Base-by-base conservation (phyloP, 306 rosid species). In the Fragaria iinumae region DNA sequence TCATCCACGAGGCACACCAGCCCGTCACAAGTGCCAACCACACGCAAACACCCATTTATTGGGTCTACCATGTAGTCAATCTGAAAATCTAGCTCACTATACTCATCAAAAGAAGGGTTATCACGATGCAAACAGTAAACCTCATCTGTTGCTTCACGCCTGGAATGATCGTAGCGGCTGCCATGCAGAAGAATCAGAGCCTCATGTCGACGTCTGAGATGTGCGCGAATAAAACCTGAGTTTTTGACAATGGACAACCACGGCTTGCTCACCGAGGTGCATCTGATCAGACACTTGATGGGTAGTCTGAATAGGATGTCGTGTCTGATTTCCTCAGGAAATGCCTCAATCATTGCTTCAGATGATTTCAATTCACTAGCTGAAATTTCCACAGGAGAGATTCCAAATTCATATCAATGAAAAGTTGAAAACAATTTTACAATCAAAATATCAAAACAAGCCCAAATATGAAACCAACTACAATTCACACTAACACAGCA, bases 101-200 rank as follows among this genome's bases (percentile, higher is more conserved):
- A 41, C 50, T 67, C 72, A 67, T 67, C 72, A n/a, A 67, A 67
- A 4, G 18, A 32, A 41, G 10, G 72, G 32, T 39, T 43, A 56
- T 60, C 66, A 27, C 9, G 23, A 69, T 25, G 39, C 56, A 69
- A 23, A 69, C 52, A n/a, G 53, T 43, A 67, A 20, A 41, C 18
- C 72, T 21, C 66, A 25, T 25, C 38, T 25, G 17, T 27, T 25
- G 38, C 36, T 38, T 25, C 18, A 60, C 2, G 11, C 18, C 5
- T 4, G 32, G 3, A 29, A 29, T 29, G 32, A 29, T 29, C 27
- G 66, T 4, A 25, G 38, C 32, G 14, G 34, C 5, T 2, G 44
- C n/a, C 18, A 5, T 23, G 56, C 5, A 69, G 73, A 23, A 44
- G 73, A 48, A 69, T 18, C 36, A 11, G 56, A 25, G 8, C 13